These are phyloP conservation scores for Shiraia sp. DNA, from an alignment of 2,329 filamentous ascomycete genomes.

Conservation along the genomic window DNA sequence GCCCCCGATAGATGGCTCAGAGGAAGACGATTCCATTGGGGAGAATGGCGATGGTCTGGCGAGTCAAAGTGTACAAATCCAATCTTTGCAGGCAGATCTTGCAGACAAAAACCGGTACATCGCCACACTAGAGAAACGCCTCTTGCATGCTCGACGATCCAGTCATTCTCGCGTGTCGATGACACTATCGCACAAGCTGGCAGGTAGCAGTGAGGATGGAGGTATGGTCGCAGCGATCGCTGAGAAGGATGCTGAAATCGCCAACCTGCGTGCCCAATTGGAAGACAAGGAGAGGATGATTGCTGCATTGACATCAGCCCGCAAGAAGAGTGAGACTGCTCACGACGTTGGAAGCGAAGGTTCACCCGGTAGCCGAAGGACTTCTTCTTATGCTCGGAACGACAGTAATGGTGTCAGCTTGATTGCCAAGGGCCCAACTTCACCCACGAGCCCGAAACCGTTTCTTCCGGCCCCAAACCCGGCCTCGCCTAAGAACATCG, in stretches of 20 bases:
- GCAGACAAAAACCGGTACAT: constrained; percentile 98
- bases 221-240: constrained; percentile 72
- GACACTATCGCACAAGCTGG: constrained; percentile 67
- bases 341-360: constrained; percentile 54
- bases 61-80: constrained; percentile 80
- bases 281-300: constrained; percentile 98
- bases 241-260: constrained; percentile 92
- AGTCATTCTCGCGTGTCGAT: constrained; percentile 87
- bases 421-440: constrained; percentile 29
- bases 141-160: constrained; percentile 85
- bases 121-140: constrained; percentile 84
- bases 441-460: constrained; percentile 26
- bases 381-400: constrained; percentile 38
- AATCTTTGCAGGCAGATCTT: constrained; percentile 90
- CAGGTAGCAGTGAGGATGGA: constrained; percentile 74
- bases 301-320: constrained; percentile 78
- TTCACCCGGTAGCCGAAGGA: constrained; percentile 41
- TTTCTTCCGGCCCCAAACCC: constrained; percentile 21
- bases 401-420: constrained; percentile 37
- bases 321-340: constrained; percentile 81
- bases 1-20: constrained; percentile 36
- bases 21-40: constrained; percentile 61
- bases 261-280: constrained; percentile 81
- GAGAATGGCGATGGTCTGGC: constrained; percentile 88
- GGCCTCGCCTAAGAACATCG: constrained; percentile 66